A percentile compares a stretch with the other conserved stretches of the same genome.
Conservation (phyloP, 371 early-diverging fungal species). For the Fennellomyces sp. region DNA sequence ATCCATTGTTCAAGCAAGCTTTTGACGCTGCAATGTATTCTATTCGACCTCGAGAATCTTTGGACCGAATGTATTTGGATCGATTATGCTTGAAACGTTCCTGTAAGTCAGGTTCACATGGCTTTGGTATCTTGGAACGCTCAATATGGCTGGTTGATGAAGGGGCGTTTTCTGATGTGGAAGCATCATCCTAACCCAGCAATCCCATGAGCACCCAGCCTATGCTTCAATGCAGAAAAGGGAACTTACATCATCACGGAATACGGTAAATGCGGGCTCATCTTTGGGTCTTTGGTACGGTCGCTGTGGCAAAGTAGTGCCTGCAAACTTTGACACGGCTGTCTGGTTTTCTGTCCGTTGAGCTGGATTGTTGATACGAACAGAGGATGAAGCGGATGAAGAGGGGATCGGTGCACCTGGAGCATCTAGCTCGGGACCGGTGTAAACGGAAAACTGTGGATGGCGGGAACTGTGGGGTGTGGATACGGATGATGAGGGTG, state of each 20-base stretch:
- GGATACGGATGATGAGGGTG: not conserved
- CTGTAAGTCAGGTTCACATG: not conserved
- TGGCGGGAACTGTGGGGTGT: not conserved
- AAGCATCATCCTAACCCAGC: not conserved
- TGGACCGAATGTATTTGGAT: not conserved
- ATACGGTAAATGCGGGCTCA: constrained; percentile 23
- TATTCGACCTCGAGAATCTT: constrained; percentile 8
- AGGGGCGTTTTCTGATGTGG: not conserved
- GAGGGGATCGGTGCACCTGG: constrained; percentile 10
- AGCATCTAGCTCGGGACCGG: constrained; percentile 11
- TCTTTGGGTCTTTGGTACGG: constrained; percentile 10
- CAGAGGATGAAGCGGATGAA: constrained; percentile 15
- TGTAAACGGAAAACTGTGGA: constrained; percentile 10
- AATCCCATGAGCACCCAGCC: not conserved
- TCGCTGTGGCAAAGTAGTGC: constrained; percentile 49
- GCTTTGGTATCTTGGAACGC: not conserved
- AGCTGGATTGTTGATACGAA: constrained; percentile 31
- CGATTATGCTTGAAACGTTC: not conserved
- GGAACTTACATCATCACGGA: constrained; percentile 12
- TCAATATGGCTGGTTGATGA: too few species aligned
- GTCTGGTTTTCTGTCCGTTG: constrained; percentile 54
- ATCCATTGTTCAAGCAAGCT: not conserved
- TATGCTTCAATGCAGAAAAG: too few species aligned
- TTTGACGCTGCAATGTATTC: constrained; percentile 6
- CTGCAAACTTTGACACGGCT: constrained; percentile 51